Evolutionary conservation across 768 basidiomycete species (phyloP), one percentile per base, ranked within the genome.

Genomic region (Calocybe cyanea): DNA sequence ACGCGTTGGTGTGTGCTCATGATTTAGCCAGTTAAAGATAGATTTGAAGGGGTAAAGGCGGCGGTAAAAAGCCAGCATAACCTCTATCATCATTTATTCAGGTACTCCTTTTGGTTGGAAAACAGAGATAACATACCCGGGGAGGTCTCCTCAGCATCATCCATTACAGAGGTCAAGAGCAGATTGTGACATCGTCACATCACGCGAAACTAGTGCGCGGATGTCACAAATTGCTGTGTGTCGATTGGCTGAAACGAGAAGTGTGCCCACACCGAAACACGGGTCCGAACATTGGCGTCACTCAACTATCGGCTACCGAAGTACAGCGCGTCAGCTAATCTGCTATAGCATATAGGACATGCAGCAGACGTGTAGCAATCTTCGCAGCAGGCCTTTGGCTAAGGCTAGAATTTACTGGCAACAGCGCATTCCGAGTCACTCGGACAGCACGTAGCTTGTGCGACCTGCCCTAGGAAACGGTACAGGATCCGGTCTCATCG

Each of bases 21-120:
- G 95, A 61, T 97, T 97, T 18, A 99, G 75, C 96, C 96, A 99
- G 48, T 78, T 76, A 67, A 85, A 97, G 52, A 98, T 78, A 0
- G 91, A 86, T 61, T 92, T 88, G 78, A 91, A 98, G 2, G 96
- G 96, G 64, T 95, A 97, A 1, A 98, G 72, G 36, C 92, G 80
- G 34, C 83, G 76, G 69, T 99, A 98, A 66, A 92, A 99, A 3
- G 71, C 63, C 23, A 73, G 64, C 75, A 79, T 72, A 19, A 75
- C 67, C 63, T 74, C 72, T 74, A 47, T 28, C 21, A 35, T 24
- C 13, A 24, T 1, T 42, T 13, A 37, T 13, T 23, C 17, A 13
- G 28, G 18, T 20, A 35, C 2, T 15, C 5, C 25, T 23, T 19
- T 14, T 13, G 4, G 8, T 24, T 3, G 15, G 10, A 14, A 31